Evolutionary conservation across 73 alveolate species (phyloP), one percentile per base, ranked within the genome.

Genomic region (Blepharisma stoltei): DNA sequence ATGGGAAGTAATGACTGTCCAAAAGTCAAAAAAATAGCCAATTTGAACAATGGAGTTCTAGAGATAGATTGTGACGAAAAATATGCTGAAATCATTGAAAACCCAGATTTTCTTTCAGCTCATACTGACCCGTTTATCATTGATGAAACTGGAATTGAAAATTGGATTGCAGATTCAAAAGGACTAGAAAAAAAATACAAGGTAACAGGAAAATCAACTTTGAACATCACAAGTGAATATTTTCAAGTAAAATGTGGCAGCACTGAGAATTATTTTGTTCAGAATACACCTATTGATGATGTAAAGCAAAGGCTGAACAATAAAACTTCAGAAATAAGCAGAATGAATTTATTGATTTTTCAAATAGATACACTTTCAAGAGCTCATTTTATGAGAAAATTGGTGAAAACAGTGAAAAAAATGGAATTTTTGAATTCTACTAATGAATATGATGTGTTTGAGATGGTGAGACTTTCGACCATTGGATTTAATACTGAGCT

Each of bases 111-210:
- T 27, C n/a, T 60, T 8, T 8, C n/a, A 23, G 20, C 32, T 18
- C 41, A 27, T 11, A 60, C 76, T 18, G 76, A 60, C 21, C 41
- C 11, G 70, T 60, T 23, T 23, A 23, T 60, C 41, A 20, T 60
- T 23, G 76, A 60, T 18, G 76, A 60, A 60, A 60, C 14, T 60
- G 76, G 54, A 23, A 11, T n/a, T 8, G 54, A 23, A 23, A 60
- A 20, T 11, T 60, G 76, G 4, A 60, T 18, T 11, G 54, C 41
- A 11, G 32, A 11, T 1, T 9, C 49, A 11, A 23, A 60, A 4
- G 0, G 0, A 14, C 65, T 14, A 50, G 65, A 50, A 50, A 50
- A 50, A 50, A 50, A 50, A 50, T 50, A 50, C 21, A 50, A 50
- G 21, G 21, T 50, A 0, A 3, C 0, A 14, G 65, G 65, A 18